These are phyloP conservation scores for Tulasnella calospora DNA, from an alignment of 768 basidiomycete genomes.

Conservation along the genomic window DNA sequence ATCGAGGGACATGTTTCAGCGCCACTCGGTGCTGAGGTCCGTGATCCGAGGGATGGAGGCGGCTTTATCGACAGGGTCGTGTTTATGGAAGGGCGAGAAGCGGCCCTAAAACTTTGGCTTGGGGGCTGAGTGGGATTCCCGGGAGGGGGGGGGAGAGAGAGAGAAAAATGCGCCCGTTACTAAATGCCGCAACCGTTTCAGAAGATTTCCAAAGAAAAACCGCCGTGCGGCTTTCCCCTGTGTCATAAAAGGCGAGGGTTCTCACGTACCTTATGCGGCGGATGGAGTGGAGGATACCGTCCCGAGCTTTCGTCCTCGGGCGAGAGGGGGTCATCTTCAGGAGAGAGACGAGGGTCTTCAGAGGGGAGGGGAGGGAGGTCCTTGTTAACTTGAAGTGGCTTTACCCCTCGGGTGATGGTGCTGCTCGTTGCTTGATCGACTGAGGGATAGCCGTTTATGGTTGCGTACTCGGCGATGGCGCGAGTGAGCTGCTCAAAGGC, in stretches of 20 bases:
- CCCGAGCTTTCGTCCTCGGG: not conserved
- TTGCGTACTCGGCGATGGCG: not conserved
- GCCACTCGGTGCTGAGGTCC: no score
- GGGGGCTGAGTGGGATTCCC: no score
- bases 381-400: not conserved
- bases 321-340: not conserved
- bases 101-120: no score
- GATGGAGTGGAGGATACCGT: no score
- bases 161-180: not conserved
- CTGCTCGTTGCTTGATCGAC: not conserved
- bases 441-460: not conserved
- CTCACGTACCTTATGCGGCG: not conserved
- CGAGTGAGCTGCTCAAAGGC: constrained; percentile 5
- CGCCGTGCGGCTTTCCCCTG: no score
- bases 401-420: no score
- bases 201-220: no score
- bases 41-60: no score
- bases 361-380: not conserved
- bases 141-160: no score
- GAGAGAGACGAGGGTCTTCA: not conserved
- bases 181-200: not conserved
- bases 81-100: no score
- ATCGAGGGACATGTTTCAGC: no score
- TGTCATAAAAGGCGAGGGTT: not conserved
- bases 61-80: no score